These are phyloP conservation scores for Hypomontagnella monticulosa DNA, from an alignment of 495 filamentous ascomycete genomes.

Conservation along the genomic window DNA sequence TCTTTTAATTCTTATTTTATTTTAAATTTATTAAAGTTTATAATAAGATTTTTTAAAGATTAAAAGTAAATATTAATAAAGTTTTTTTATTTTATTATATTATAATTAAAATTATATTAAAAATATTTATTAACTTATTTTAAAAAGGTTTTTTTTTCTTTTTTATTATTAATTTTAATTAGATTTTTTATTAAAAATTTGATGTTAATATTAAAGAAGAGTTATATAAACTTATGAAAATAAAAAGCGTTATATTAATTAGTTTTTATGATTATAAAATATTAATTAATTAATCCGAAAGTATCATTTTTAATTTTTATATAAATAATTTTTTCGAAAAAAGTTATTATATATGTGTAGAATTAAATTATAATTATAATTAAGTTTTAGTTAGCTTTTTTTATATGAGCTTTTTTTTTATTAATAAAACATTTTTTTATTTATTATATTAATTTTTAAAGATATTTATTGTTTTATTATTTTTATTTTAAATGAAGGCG, in stretches of 20 bases:
- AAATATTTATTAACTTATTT: neutral
- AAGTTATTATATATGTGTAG: neutral
- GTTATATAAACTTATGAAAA: neutral
- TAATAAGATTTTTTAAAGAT: neutral
- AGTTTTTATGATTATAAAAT: conserved; percentile 1
- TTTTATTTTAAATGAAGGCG: neutral
- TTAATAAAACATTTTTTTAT: neutral
- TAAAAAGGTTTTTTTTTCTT: neutral
- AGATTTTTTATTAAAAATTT: neutral
- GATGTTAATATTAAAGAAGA: neutral
- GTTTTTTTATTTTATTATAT: neutral
- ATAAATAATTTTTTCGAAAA: neutral
- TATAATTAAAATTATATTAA: neutral
- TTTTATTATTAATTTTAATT: neutral
- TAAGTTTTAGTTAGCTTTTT: neutral
- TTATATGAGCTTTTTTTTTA: neutral
- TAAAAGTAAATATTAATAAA: neutral
- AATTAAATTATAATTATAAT: neutral
- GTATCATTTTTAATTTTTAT: neutral
- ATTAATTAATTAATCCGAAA: neutral
- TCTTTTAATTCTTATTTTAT: neutral
- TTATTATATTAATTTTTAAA: neutral
- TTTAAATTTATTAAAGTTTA: neutral
- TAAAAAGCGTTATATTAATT: neutral
- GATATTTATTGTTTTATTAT: neutral